Base-by-base conservation (phyloP, 192 early-diverging fungal genomes). In the Coemansia aciculifera region DNA sequence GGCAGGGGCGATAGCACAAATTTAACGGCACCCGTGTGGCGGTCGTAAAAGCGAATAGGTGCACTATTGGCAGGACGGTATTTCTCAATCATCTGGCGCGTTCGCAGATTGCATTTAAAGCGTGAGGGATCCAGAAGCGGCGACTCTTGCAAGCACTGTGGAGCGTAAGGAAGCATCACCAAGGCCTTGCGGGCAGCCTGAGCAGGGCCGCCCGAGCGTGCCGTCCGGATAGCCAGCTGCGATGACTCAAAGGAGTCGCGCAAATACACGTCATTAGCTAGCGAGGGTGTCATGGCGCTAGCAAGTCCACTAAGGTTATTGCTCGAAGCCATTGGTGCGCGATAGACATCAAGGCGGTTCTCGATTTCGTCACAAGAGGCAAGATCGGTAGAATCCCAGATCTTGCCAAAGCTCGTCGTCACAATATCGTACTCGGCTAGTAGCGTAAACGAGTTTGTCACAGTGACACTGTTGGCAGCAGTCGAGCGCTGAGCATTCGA, bases 131-230 rank as follows among this genome's bases (percentile, higher is more conserved):
- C 66, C 13, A 84, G 63, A 17, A 79, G 37, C 1, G 81, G 70
- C 12, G 81, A 84, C 51, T 78, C 77, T 54, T 78, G 75, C 36
- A 65, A 51, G 62, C 67, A 71, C 59, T 84, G 81, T 21, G 81
- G 81, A 9, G 77, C 69, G 44, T 79, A 67, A 0, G 81, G 81
- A 31, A 84, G 57, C 43, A 76, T 46, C 6, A 67, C 73, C 11
- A 71, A 63, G 2, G 77, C 81, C 62, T 84, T 84, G 61, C 81
- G 72, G 19, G 62, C 56, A 3, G 81, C 81, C 70, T 84, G 81
- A 40, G 64, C 67, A 1, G 67, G 74, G 12, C 81, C 81, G 21
- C 81, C 81, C 3, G 77, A 75, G 38, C 81, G 54, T 19, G 81
- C 63, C 2, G 64, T 39, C 23, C 81, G 69, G 17, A 79, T 73